These are phyloP conservation scores for Pseudocercospora fuligena DNA, from an alignment of 2,329 filamentous ascomycete species.

Conservation along the genomic window DNA sequence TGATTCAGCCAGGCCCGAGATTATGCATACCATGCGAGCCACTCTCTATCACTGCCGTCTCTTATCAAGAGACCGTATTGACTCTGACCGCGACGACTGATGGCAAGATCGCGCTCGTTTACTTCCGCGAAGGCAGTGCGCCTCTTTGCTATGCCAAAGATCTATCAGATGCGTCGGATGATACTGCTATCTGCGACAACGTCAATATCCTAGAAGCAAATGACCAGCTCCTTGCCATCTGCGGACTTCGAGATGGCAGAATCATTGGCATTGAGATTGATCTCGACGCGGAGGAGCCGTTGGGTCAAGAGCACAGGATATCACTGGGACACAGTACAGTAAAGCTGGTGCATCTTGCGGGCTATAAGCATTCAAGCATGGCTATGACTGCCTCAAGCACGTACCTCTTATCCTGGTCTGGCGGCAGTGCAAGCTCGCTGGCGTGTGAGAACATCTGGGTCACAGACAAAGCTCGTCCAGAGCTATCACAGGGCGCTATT, in stretches of 20 bases:
- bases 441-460: constrained; percentile 36
- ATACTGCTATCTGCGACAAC: constrained; percentile 32
- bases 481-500: constrained; percentile 34
- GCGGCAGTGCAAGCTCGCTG: constrained; percentile 15
- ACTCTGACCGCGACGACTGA: constrained; percentile 22
- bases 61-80: constrained; percentile 10
- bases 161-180: constrained; percentile 12
- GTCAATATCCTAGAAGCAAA: constrained; percentile 28
- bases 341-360: constrained; percentile 26
- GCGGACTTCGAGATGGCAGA: constrained; percentile 39
- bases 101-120: constrained; percentile 21
- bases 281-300: neutral
- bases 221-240: constrained; percentile 27
- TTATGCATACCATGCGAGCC: constrained; percentile 16
- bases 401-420: constrained; percentile 35
- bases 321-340: constrained; percentile 36
- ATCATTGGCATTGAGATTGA: constrained; percentile 28
- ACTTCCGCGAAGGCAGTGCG: constrained; percentile 7
- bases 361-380: constrained; percentile 24
- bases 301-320: constrained; percentile 20
- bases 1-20: constrained; percentile 5
- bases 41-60: constrained; percentile 25
- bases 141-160: constrained; percentile 11
- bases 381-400: constrained; percentile 35
- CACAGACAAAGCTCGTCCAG: constrained; percentile 34